phyloP scores from a whole-genome alignment of 257 asterid genomes.

The Agastache rugosa region DNA sequence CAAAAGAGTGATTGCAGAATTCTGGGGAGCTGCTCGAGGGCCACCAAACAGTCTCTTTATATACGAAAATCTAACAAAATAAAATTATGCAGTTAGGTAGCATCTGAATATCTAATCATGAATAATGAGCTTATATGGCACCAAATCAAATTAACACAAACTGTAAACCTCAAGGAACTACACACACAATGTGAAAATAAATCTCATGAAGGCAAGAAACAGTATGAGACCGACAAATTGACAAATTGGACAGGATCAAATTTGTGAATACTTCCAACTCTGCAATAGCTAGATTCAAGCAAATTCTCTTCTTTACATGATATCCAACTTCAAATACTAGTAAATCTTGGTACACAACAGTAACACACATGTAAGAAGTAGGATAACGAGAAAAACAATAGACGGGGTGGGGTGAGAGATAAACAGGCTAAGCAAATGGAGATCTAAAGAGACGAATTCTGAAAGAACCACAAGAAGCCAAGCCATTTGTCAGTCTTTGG shows the following conservation, averaged over 20 bases:
- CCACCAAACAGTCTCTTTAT: conserved; percentile 16
- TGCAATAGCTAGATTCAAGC: conserved; percentile 22
- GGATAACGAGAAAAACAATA: conserved; percentile 20
- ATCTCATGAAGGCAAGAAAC: neutral
- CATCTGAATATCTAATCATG: neutral
- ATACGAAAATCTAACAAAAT: neutral
- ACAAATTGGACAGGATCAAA: conserved; percentile 7
- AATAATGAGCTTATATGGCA: neutral
- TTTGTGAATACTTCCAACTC: conserved; percentile 3
- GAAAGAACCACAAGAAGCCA: conserved; percentile 26
- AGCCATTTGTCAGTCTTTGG: conserved; percentile 16
- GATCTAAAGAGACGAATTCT: conserved; percentile 17
- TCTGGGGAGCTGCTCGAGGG: conserved; percentile 16
- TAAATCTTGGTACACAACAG: conserved; percentile 32
- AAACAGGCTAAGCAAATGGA: conserved; percentile 16
- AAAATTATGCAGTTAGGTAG: conserved; percentile 26
- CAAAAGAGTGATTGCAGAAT: conserved; percentile 14
- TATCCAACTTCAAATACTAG: conserved; percentile 36
- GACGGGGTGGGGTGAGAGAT: conserved; percentile 13
- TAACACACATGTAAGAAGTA: conserved; percentile 32
- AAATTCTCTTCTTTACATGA: conserved; percentile 30
- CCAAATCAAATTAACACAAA: neutral
- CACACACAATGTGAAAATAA: neutral
- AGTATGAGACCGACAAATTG: neutral
- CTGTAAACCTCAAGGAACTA: conserved; percentile 20